Conservation (phyloP, 768 basidiomycete genomes). For the Chlorophyllum brunneum region DNA sequence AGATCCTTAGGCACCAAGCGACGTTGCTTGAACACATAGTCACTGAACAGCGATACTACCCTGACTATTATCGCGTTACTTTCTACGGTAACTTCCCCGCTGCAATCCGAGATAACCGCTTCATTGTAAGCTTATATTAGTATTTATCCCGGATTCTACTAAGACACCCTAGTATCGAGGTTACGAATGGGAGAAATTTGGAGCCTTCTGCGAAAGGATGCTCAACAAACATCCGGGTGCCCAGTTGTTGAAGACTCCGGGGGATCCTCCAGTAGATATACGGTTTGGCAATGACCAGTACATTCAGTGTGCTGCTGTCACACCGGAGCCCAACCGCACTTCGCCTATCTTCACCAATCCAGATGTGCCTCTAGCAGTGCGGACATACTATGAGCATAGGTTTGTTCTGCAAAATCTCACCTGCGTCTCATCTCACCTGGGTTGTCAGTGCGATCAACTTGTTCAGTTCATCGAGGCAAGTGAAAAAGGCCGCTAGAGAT, state of each 20-base stretch:
- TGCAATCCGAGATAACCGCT: conserved; percentile 84
- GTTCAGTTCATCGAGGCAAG: conserved; percentile 74
- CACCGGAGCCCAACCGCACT: conserved; percentile 78
- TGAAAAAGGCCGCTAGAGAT: conserved; percentile 60
- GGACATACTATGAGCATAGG: conserved; percentile 88
- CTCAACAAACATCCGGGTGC: conserved; percentile 87
- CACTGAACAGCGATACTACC: conserved; percentile 77
- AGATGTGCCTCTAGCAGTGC: conserved; percentile 75
- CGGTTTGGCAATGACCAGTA: conserved; percentile 77
- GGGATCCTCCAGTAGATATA: conserved; percentile 79
- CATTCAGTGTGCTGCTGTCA: conserved; percentile 85
- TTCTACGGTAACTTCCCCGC: conserved; percentile 91
- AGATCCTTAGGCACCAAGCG: conserved; percentile 86
- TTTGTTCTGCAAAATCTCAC: conserved; percentile 19
- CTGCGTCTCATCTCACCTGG: not conserved
- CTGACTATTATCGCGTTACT: conserved; percentile 90
- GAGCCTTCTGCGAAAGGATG: conserved; percentile 87
- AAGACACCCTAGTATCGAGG: conserved; percentile 71
- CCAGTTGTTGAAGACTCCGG: conserved; percentile 65
- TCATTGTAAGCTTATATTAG: conserved; percentile 56
- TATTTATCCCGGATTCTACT: conserved; percentile 4
- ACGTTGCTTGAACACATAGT: conserved; percentile 83
- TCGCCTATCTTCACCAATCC: conserved; percentile 81
- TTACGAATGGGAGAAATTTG: conserved; percentile 92
- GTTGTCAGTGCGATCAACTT: conserved; percentile 68